Percentiles rank a stretch among this genome's conserved stretches.
Evolutionary conservation across 345 rosid species (phyloP).

Genomic region (Kandelia obovata): DNA sequence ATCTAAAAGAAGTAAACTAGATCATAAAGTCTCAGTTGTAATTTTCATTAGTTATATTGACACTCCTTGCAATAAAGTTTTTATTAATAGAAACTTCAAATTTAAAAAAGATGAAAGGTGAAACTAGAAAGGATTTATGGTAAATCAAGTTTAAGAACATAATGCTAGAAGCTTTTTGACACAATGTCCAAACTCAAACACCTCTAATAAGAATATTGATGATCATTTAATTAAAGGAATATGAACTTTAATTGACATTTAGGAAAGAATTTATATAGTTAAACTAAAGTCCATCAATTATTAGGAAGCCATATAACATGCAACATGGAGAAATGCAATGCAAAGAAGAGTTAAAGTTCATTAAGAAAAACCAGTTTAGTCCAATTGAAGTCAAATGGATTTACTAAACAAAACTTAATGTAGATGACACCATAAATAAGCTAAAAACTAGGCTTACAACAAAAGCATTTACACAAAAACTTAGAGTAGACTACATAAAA

Average conservation of each 20-base stretch:
- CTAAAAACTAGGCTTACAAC: not conserved
- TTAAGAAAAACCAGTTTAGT: not conserved
- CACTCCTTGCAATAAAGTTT: not conserved
- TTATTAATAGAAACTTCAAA: not conserved
- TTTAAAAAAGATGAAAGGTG: not conserved
- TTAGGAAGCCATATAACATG: not conserved
- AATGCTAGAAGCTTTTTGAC: fast-evolving
- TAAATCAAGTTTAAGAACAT: fast-evolving
- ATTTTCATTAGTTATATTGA: not conserved
- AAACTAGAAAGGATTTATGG: not conserved
- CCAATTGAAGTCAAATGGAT: not conserved
- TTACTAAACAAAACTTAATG: not conserved
- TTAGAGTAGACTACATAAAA: not conserved
- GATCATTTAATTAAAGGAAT: not conserved
- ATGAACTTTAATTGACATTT: not conserved
- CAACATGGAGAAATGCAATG: not conserved
- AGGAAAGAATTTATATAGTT: not conserved
- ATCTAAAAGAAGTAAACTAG: too few relatives aligned
- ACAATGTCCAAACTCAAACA: not conserved
- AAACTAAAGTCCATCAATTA: not conserved
- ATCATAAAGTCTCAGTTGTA: not conserved
- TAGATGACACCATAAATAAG: not conserved
- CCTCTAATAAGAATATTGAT: not conserved
- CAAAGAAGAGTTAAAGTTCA: not conserved
- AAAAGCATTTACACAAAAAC: not conserved